A percentile compares a stretch with the other conserved stretches of the same genome.
These are phyloP conservation scores for Haematococcus sp. DNA, from an alignment of 139 green algal species.

Conservation along the genomic window DNA sequence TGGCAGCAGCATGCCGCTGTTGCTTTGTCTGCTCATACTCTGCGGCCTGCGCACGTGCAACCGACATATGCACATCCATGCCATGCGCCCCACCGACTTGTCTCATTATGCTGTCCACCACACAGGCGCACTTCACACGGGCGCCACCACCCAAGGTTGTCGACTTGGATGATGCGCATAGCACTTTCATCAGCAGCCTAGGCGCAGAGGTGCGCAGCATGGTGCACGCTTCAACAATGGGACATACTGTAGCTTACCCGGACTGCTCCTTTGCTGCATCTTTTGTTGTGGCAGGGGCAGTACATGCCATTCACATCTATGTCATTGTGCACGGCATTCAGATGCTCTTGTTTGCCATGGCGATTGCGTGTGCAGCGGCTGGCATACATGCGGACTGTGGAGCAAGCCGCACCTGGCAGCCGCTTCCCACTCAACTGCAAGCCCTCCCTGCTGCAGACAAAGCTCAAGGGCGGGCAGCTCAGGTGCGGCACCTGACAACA, in stretches of 20 bases:
- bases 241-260: no score
- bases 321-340: background rate
- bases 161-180: slow-evolving; percentile 21
- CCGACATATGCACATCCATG: no score
- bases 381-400: slow-evolving; percentile 31
- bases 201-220: background rate
- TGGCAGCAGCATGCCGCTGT: no score
- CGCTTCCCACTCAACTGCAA: slow-evolving; percentile 27
- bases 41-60: no score
- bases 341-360: background rate
- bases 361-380: background rate
- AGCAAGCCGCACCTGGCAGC: slow-evolving; percentile 21
- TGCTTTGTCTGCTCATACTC: no score
- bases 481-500: slow-evolving; percentile 26
- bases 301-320: background rate
- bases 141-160: slow-evolving; percentile 12
- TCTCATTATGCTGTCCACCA: no score
- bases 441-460: slow-evolving; percentile 40
- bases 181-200: background rate
- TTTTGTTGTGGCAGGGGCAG: no score
- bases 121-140: background rate
- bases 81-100: no score
- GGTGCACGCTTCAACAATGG: no score
- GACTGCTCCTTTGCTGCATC: no score
- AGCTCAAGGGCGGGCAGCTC: slow-evolving; percentile 40